Base-by-base conservation (phyloP, 2,329 filamentous ascomycete genomes). In the Davidsoniella australis region DNA sequence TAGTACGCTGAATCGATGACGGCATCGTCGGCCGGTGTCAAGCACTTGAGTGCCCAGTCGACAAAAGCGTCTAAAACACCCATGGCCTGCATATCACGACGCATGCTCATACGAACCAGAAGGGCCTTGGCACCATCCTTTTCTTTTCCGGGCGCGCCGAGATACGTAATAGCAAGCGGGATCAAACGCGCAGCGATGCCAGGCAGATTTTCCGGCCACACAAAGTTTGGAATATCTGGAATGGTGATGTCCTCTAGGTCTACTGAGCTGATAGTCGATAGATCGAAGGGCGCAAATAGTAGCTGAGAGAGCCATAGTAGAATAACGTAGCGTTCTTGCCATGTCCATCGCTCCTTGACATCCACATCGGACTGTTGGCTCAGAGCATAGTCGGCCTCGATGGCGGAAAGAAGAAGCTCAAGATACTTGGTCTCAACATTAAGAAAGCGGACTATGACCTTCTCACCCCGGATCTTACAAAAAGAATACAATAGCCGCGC, bases 381-480 rank as follows among this genome's bases (percentile, higher is more conserved):
- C 20, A 45, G 41, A 41, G 47, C 55, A 56, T 75, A 72, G 1
- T 69, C 65, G 17, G 73, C 69, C 59, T 93, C 85, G 40, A 94
- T 76, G 14, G 82, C 80, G 1, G 73, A 71, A 7, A 95, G 70
- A 53, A 98, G 71, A 1, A 82, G 72, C 61, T 94, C 88, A 12
- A 98, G 73, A 58, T 88, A 82, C 58, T 75, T 81, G 1, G 87
- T 82, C 62, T 96, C 91, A 55, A 91, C 94, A 60, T 84, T 89
- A 55, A 98, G 69, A 60, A 96, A 95, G 40, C 85, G 78, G 47
- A 87, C 79, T 57, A 98, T 81, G 47, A 98, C 82, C 63, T 96
- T 96, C 61, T 91, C 80, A 20, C 91, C 89, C 48, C 91, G 77
- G 46, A 96, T 82, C 65, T 98, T 98, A 71, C 87, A 95, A 53